Percentiles rank a stretch among this genome's conserved stretches.
These are phyloP conservation scores for Globisporangium spiculum DNA, from an alignment of 352 stramenopile genomes.

Conservation along the genomic window DNA sequence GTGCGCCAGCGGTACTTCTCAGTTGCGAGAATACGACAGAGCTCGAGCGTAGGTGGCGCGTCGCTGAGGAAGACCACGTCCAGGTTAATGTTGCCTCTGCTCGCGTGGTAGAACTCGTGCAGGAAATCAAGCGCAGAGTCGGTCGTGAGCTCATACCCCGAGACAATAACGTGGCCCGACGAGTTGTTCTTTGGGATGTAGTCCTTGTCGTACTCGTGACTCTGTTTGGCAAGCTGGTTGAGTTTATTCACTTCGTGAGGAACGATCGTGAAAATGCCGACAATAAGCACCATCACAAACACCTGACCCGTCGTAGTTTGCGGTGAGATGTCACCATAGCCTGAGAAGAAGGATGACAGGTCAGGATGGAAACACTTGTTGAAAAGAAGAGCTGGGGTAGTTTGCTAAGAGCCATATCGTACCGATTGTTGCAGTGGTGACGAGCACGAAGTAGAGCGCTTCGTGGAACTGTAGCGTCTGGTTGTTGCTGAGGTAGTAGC, in stretches of 20 bases:
- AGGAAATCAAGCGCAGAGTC: slow-evolving; percentile 57
- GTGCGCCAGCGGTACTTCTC: slow-evolving; percentile 47
- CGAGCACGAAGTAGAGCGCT: slow-evolving; percentile 71
- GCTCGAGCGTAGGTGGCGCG: slow-evolving; percentile 29
- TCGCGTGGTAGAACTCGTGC: slow-evolving; percentile 70
- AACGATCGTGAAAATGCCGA: slow-evolving; percentile 65
- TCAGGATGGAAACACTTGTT: not conserved
- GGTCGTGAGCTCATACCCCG: slow-evolving; percentile 37
- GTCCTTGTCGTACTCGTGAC: slow-evolving; percentile 56
- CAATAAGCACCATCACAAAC: slow-evolving; percentile 70
- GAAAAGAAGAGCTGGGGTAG: not conserved
- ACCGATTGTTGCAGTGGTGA: slow-evolving; percentile 73
- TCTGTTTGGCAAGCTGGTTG: slow-evolving; percentile 57
- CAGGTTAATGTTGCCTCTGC: slow-evolving; percentile 51
- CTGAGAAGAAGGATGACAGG: slow-evolving; percentile 17
- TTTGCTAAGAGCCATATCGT: not conserved
- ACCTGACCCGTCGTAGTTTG: slow-evolving; percentile 49
- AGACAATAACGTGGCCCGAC: slow-evolving; percentile 65
- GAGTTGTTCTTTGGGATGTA: slow-evolving; percentile 31
- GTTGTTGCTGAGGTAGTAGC: slow-evolving; percentile 30
- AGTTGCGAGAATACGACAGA: slow-evolving; percentile 38
- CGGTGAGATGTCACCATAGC: slow-evolving; percentile 66
- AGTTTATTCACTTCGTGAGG: slow-evolving; percentile 59
- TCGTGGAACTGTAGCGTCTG: slow-evolving; percentile 52
- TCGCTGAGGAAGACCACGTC: slow-evolving; percentile 67